Evolutionary conservation across 805 yeast species (phyloP), one percentile per base, ranked within the genome.

Genomic region (Metschnikowia similis): DNA sequence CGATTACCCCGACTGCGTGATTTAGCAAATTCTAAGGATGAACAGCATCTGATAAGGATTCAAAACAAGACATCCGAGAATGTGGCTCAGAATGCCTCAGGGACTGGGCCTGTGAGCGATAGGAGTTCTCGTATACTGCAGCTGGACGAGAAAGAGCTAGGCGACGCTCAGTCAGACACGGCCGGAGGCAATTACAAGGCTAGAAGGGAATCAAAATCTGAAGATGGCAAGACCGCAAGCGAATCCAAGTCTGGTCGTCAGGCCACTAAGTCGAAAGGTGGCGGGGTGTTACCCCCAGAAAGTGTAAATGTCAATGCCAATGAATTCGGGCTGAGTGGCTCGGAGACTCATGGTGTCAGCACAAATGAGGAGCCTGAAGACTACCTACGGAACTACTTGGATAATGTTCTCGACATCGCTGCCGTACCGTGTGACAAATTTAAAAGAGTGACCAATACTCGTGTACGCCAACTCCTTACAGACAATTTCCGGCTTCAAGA

Each of bases 401-500:
- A 60, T 21, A 34, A 43, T 13, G 58, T 45, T 9, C 48, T 60
- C 16, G 17, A 52, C 8, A 27, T 54, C 5, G 47, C 43, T 1
- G 45, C 48, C 8, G 39, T 52, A 3, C 35, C 47, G 3, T 47
- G 21, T 17, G 41, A 29, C 8, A 30, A 46, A 21, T 52, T 45
- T 9, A 48, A 45, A 4, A 40, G 36, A 4, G 50, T 48, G 34
- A 31, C 35, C 13, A 63, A 63, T 43, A 49, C 52, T 3, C 53
- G 54, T 13, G 48, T 69, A 2, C 53, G 61, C 17, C 58, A 57
- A 41, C 56, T 72, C n/a, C 49, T 62, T 5, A 28, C 48, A 4
- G 75, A 72, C 45, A 69, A 63, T 43, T 53, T 55, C 37, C 58
- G 60, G 44, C 61, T 72, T 8, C 49, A 54, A 17, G 35, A 38